Evolutionary conservation across 78 protist genomes (phyloP).

Genomic region (Dictyostelium citrinum): DNA sequence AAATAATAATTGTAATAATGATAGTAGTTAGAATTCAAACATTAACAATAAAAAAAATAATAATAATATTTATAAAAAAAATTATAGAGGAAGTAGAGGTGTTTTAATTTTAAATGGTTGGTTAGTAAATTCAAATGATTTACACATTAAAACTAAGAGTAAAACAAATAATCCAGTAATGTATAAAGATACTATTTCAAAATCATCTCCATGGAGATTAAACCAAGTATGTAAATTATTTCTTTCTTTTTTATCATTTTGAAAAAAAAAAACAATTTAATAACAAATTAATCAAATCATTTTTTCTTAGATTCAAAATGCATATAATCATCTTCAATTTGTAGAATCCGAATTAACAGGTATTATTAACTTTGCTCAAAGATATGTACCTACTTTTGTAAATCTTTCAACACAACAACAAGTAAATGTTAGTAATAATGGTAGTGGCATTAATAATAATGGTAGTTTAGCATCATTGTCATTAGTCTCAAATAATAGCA

Average conservation of each 20-base stretch:
- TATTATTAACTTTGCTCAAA: slow-evolving; percentile 19
- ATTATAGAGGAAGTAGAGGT: slow-evolving; percentile 42
- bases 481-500: background rate
- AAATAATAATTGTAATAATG: background rate
- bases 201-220: slow-evolving; percentile 63
- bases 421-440: background rate
- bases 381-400: slow-evolving; percentile 11
- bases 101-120: slow-evolving; percentile 40
- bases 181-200: slow-evolving; percentile 51
- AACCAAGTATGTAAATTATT: background rate
- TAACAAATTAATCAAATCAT: background rate
- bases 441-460: background rate
- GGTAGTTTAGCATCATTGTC: background rate
- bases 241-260: background rate
- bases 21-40: no score
- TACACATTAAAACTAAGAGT: slow-evolving; percentile 8
- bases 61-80: no score
- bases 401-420: background rate
- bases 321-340: slow-evolving; percentile 36
- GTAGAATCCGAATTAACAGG: slow-evolving; percentile 31
- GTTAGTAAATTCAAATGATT: slow-evolving; percentile 42
- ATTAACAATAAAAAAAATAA: no score
- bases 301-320: slow-evolving; percentile 36
- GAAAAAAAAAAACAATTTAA: no score
- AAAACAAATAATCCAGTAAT: slow-evolving; percentile 9